These are phyloP conservation scores for Lasiosphaeriaceae sp. DNA, from an alignment of 495 filamentous ascomycete species.

Conservation along the genomic window DNA sequence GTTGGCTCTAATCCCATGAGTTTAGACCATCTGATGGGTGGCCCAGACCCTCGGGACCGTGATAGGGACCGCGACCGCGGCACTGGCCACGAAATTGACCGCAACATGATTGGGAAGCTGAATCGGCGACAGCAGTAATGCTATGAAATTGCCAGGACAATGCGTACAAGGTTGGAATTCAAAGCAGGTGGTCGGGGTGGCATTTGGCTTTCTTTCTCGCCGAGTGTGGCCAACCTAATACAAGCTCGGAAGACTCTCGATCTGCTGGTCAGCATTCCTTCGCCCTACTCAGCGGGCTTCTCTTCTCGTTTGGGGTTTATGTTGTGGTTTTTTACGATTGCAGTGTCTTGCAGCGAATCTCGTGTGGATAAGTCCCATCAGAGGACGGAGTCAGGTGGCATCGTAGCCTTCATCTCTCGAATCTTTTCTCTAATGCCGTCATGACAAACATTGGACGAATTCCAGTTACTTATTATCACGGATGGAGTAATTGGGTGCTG, in stretches of 20 bases:
- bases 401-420: neutral
- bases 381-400: neutral
- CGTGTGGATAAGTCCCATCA: no score
- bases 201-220: no score
- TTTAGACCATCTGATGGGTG: slow-evolving; percentile 38
- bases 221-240: neutral
- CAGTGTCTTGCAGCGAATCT: no score
- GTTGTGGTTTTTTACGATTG: neutral
- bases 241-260: neutral
- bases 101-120: slow-evolving; percentile 39
- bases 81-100: slow-evolving; percentile 36
- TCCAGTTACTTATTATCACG: neutral
- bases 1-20: slow-evolving; percentile 37
- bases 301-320: neutral
- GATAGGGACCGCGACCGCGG: slow-evolving; percentile 2
- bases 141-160: neutral
- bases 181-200: no score
- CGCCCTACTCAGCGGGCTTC: neutral
- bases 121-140: slow-evolving; percentile 15
- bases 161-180: neutral
- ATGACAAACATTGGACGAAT: neutral
- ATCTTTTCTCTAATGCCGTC: neutral
- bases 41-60: slow-evolving; percentile 15
- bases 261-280: neutral
- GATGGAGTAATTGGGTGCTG: neutral